Conservation (phyloP, 1,139 yeast genomes). For the Taiozyma sp. region DNA sequence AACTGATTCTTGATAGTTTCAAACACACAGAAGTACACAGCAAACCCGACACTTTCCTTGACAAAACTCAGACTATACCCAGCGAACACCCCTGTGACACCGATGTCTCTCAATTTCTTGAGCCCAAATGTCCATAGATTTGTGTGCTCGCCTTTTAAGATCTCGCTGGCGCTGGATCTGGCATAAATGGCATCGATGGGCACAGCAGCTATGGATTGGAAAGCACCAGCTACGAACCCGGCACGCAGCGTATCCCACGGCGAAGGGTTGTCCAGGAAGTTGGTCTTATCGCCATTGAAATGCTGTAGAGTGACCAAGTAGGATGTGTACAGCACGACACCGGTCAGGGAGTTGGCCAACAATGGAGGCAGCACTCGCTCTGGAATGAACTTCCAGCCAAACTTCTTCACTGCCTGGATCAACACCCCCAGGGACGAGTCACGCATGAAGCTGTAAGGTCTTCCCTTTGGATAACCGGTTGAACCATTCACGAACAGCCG, state of each 20-base stretch:
- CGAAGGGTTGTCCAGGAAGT: constrained; percentile 24
- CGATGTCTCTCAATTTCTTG: constrained; percentile 65
- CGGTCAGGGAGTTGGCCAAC: constrained; percentile 82
- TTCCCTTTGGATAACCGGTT: constrained; percentile 21
- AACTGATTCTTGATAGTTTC: constrained; percentile 76
- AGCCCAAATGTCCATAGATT: constrained; percentile 77
- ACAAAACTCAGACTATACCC: constrained; percentile 75
- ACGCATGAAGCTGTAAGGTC: constrained; percentile 65
- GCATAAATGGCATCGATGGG: constrained; percentile 91
- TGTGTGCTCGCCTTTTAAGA: constrained; percentile 62
- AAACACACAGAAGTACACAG: constrained; percentile 78
- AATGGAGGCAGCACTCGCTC: constrained; percentile 83
- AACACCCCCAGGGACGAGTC: constrained; percentile 78
- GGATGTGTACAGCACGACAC: constrained; percentile 78
- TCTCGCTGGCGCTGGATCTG: constrained; percentile 71
- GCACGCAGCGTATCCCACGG: constrained; percentile 66
- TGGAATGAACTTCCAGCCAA: constrained; percentile 88
- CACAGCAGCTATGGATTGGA: constrained; percentile 89
- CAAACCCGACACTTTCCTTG: constrained; percentile 86
- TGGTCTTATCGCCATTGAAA: constrained; percentile 26
- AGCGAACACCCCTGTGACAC: constrained; percentile 82
- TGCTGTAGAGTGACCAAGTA: constrained; percentile 52
- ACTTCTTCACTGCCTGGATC: constrained; percentile 61
- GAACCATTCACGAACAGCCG: constrained; percentile 36
- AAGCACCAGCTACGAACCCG: constrained; percentile 82